Percentiles rank a stretch among this genome's conserved stretches.
Evolutionary conservation across 768 basidiomycete species (phyloP).

Genomic region (Zangia roseola): DNA sequence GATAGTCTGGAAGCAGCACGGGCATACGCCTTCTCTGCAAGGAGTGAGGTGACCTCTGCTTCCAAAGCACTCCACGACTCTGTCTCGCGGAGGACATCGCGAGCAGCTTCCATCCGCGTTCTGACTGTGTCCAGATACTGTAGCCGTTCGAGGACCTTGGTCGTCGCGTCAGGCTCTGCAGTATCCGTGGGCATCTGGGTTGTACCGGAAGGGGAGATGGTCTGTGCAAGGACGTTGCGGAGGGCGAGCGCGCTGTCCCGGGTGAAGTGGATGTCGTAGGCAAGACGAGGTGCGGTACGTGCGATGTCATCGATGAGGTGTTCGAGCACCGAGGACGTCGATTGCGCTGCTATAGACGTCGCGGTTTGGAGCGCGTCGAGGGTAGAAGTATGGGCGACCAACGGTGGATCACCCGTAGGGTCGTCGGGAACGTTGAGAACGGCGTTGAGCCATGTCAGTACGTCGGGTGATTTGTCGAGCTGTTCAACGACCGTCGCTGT

Average conservation of each 20-base stretch:
- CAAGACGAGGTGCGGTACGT: constrained; percentile 82
- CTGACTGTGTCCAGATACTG: constrained; percentile 82
- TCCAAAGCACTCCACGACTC: constrained; percentile 97
- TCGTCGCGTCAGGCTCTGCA: constrained; percentile 46
- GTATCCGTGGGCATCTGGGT: neutral
- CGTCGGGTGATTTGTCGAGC: constrained; percentile 59
- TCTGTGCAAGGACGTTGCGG: constrained; percentile 58
- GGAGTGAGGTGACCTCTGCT: constrained; percentile 83
- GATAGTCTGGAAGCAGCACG: constrained; percentile 92
- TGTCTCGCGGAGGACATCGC: constrained; percentile 90
- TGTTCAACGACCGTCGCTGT: constrained; percentile 41
- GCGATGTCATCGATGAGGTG: constrained; percentile 91
- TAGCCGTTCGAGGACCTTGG: constrained; percentile 70
- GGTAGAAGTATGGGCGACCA: constrained; percentile 61
- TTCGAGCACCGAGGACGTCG: constrained; percentile 85
- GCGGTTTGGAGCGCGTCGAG: constrained; percentile 72
- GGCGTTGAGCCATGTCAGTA: constrained; percentile 72
- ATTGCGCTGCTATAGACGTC: constrained; percentile 85
- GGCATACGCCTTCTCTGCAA: constrained; percentile 73
- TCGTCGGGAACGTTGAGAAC: constrained; percentile 41
- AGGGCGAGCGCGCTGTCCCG: constrained; percentile 84
- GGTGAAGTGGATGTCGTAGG: constrained; percentile 97
- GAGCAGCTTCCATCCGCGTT: constrained; percentile 79
- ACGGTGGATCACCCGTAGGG: constrained; percentile 36
- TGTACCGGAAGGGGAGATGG: constrained; percentile 36